Evolutionary conservation across 2,329 filamentous ascomycete species (phyloP).

Genomic region (Harringtonia aguacate): DNA sequence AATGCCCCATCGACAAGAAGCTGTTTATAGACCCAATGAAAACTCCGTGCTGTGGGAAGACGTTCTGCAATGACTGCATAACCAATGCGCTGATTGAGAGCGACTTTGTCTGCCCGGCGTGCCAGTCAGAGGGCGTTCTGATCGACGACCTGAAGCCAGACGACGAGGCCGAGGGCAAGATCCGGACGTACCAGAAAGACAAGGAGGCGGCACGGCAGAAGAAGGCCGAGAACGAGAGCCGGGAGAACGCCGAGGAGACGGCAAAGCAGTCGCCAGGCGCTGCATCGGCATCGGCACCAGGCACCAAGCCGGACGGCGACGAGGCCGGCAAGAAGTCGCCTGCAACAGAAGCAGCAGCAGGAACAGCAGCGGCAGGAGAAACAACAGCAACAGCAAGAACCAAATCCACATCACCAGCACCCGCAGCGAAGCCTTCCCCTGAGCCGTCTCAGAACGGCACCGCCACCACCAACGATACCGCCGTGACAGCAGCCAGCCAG

Average conservation of each 20-base stretch:
- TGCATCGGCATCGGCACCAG: neutral
- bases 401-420: neutral
- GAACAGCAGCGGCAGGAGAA: too few relatives aligned
- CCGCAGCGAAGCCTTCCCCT: neutral
- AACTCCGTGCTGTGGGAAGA: slow-evolving; percentile 96
- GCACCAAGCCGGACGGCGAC: slow-evolving; percentile 4
- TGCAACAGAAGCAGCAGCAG: neutral
- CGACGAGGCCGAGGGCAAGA: slow-evolving; percentile 66
- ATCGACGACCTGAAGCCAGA: slow-evolving; percentile 85
- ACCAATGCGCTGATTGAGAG: slow-evolving; percentile 97
- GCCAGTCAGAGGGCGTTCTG: slow-evolving; percentile 80
- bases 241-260: slow-evolving; percentile 18
- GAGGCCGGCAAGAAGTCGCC: neutral
- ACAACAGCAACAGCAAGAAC: neutral
- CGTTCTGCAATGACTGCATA: slow-evolving; percentile 99
- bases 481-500: slow-evolving; percentile 12
- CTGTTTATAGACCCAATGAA: slow-evolving; percentile 98
- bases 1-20: slow-evolving; percentile 94
- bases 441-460: slow-evolving; percentile 17
- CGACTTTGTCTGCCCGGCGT: slow-evolving; percentile 92
- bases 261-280: slow-evolving; percentile 19
- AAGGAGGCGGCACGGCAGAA: slow-evolving; percentile 34
- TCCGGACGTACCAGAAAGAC: slow-evolving; percentile 60
- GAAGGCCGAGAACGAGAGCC: slow-evolving; percentile 17
- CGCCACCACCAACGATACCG: slow-evolving; percentile 18